Base-by-base conservation (phyloP, 805 yeast genomes). In the Starmerella apicola region DNA sequence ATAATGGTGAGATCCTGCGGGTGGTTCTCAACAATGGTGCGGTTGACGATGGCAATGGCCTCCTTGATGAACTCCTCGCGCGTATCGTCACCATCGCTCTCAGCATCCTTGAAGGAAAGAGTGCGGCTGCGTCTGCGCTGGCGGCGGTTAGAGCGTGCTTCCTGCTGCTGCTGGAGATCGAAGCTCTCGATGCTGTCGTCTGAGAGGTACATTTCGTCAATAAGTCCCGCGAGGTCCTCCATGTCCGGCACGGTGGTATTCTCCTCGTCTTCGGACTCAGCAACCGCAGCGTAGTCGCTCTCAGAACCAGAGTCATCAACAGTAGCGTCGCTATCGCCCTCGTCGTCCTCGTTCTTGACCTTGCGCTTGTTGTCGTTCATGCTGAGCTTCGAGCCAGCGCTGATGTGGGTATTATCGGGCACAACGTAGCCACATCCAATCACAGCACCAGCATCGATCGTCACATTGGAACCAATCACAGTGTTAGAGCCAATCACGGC, bases 11-110 rank as follows among this genome's bases (percentile, higher is more conserved):
- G 86, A 57, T 88, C 96, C 44, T 84, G 68, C 53, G 82, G 94
- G 60, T 91, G 98, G 58, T 84, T 81, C 54, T 86, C 79, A 51
- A 81, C 88, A 60, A 91, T 71, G 1, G 98, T 94, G 56, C 98
- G 72, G 51, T 78, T 83, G 24, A 91, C 81, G 0, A 96, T 84
- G 9, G 94, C 95, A 43, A 80, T 67, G n/a, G 95, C 98, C 66
- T 91, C 98, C 42, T 69, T 71, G 49, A 72, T 71, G 60, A 88
- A 88, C 56, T 80, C 83, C 58, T 82, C 94, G 41, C 76, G 83
- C 37, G 70, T 77, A 36, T 68, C 75, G 28, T 66, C 72, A 34
- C 51, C 56, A 16, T 67, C 76, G 0, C 73, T 65, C 35, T 67
- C 68, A 10, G 63, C 63, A 4, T 78, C 79, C 9, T 61, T 50